Conservation (phyloP, 1,284 basidiomycete species). For the Dichomitus squalens region DNA sequence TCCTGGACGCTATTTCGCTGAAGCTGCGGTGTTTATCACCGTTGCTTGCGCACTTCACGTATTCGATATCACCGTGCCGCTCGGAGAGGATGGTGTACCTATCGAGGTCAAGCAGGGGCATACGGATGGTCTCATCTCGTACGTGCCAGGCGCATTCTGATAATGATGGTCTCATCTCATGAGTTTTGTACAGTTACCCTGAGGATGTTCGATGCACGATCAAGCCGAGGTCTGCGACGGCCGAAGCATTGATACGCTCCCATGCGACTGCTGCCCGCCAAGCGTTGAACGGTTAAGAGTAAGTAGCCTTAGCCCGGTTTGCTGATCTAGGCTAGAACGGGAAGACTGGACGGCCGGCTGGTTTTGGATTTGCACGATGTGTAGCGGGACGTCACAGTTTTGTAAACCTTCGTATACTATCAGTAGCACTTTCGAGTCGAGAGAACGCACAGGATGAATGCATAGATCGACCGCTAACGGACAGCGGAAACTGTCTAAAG, state of each 20-base stretch:
- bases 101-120: neutral
- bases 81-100: neutral
- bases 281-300: too few relatives aligned
- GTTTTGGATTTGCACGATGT: too few relatives aligned
- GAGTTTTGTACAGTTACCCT: neutral
- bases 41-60: neutral
- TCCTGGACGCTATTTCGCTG: conserved; percentile 23
- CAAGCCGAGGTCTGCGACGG: conserved; percentile 1
- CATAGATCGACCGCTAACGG: too few relatives aligned
- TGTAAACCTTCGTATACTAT: too few relatives aligned
- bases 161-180: neutral
- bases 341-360: too few relatives aligned
- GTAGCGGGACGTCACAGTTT: too few relatives aligned
- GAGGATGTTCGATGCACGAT: conserved; percentile 9
- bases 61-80: neutral
- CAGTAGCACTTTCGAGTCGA: too few relatives aligned
- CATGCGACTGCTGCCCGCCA: too few relatives aligned
- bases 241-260: conserved; percentile 3
- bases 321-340: too few relatives aligned
- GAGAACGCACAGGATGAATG: too few relatives aligned
- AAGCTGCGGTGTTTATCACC: neutral
- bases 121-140: neutral
- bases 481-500: too few relatives aligned
- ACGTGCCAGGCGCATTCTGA: neutral
- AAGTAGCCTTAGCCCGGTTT: too few relatives aligned